Evolutionary conservation across 2,329 filamentous ascomycete species (phyloP).

Genomic region (Lasiodiplodia sp.): DNA sequence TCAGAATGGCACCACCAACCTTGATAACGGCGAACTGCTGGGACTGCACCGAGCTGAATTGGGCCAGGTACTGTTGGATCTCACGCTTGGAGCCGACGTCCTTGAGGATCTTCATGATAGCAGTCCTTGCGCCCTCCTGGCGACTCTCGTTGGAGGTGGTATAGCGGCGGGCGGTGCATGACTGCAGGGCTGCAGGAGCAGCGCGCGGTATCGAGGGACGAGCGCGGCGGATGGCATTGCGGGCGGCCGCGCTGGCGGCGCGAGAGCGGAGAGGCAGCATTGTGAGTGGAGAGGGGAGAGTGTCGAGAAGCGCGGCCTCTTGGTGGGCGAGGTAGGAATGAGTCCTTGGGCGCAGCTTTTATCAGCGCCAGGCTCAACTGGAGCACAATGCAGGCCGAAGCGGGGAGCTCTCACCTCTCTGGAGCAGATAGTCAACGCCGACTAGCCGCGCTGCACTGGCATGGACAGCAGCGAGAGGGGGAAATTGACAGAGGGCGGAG

Average conservation of each 20-base stretch:
- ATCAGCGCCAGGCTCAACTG: constrained; percentile 26
- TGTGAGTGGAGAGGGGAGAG: constrained; percentile 22
- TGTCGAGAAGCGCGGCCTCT: constrained; percentile 14
- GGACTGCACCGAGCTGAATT: constrained; percentile 95
- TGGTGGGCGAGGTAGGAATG: constrained; percentile 12
- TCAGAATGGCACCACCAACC: constrained; percentile 94
- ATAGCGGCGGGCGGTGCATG: constrained; percentile 26
- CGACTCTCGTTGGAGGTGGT: constrained; percentile 28
- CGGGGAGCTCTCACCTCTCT: constrained; percentile 10
- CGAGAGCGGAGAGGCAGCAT: constrained; percentile 31
- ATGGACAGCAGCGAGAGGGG: constrained; percentile 23
- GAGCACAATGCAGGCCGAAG: constrained; percentile 17
- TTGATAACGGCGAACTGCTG: constrained; percentile 99
- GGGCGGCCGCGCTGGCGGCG: constrained; percentile 29
- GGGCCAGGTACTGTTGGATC: constrained; percentile 95
- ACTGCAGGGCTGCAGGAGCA: constrained; percentile 19
- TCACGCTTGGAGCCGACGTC: constrained; percentile 97
- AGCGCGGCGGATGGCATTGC: constrained; percentile 30
- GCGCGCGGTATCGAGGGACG: constrained; percentile 28
- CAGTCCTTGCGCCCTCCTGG: constrained; percentile 56
- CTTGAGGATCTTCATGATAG: constrained; percentile 88
- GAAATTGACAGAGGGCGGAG: constrained; percentile 12
- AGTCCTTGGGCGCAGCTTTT: constrained; percentile 29
- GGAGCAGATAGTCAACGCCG: constrained; percentile 21
- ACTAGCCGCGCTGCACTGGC: constrained; percentile 23